Conservation (phyloP, 2,329 filamentous ascomycete genomes). For the Lasiodiplodia sp. region DNA sequence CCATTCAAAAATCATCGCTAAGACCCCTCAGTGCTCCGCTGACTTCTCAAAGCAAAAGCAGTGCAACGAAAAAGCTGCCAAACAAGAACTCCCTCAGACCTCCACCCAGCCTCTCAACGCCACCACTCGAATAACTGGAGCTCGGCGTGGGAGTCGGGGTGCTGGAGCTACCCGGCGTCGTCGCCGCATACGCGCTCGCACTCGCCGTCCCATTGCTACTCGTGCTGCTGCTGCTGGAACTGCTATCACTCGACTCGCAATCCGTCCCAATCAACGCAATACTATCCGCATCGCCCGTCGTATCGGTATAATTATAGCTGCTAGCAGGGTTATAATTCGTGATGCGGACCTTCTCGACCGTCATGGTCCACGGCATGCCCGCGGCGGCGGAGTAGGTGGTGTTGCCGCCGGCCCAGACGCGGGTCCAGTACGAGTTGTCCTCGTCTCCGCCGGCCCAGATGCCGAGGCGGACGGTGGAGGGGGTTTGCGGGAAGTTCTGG, state of each 20-base stretch:
- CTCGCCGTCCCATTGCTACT: not conserved
- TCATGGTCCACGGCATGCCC: slow-evolving; percentile 57
- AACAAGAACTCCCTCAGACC: slow-evolving; percentile 2
- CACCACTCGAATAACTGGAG: not conserved
- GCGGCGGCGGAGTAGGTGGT: slow-evolving; percentile 53
- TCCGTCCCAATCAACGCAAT: slow-evolving; percentile 51
- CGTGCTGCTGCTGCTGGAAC: not conserved
- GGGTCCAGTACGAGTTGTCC: slow-evolving; percentile 55
- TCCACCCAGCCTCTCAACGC: not conserved
- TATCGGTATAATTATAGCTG: slow-evolving; percentile 59
- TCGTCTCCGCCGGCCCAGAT: slow-evolving; percentile 59
- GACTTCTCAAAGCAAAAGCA: not conserved
- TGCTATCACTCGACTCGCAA: not conserved
- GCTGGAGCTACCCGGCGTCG: not conserved
- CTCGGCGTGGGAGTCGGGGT: slow-evolving; percentile 7
- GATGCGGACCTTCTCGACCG: slow-evolving; percentile 58
- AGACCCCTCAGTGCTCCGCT: no score
- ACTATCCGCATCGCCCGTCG: slow-evolving; percentile 55
- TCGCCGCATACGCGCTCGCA: not conserved
- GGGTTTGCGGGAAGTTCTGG: slow-evolving; percentile 75
- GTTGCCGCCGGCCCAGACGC: slow-evolving; percentile 71
- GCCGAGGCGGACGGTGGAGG: slow-evolving; percentile 65
- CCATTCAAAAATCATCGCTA: no score
- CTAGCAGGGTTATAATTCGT: slow-evolving; percentile 60
- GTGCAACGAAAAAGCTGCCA: not conserved